Conservation (phyloP, 768 basidiomycete genomes). For the Boletus sp. region DNA sequence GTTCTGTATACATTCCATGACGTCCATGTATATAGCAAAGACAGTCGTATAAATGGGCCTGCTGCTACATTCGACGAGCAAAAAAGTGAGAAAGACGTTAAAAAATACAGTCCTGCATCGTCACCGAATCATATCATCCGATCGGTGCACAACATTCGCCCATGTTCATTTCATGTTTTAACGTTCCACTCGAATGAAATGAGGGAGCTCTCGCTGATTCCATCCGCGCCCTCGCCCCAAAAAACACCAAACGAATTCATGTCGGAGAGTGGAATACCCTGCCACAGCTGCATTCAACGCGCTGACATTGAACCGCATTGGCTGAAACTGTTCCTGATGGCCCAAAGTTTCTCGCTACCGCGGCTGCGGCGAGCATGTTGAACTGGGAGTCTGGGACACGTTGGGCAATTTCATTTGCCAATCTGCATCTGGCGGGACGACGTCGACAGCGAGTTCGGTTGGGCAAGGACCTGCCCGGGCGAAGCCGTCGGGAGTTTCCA, state of each 20-base stretch:
- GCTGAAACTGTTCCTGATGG: slow-evolving; percentile 24
- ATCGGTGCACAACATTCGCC: too few relatives aligned
- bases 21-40: too few relatives aligned
- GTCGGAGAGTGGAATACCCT: slow-evolving; percentile 20
- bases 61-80: neutral
- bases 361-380: slow-evolving; percentile 25
- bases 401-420: slow-evolving; percentile 8
- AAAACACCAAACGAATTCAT: slow-evolving; percentile 10
- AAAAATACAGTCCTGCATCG: neutral
- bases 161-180: neutral
- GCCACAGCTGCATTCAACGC: slow-evolving; percentile 16
- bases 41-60: too few relatives aligned
- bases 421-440: neutral
- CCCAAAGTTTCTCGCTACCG: slow-evolving; percentile 25
- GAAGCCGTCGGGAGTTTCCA: slow-evolving; percentile 51
- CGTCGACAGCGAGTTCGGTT: neutral
- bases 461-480: neutral
- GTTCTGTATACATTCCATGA: neutral
- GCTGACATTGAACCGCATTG: slow-evolving; percentile 15
- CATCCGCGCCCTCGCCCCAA: slow-evolving; percentile 17
- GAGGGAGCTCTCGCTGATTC: neutral
- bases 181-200: neutral
- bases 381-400: slow-evolving; percentile 29
- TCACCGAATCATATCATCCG: too few relatives aligned
- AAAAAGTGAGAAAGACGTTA: neutral